phyloP scores from a whole-genome alignment of 179 eudicot species.

The Patellifolia procumbens region DNA sequence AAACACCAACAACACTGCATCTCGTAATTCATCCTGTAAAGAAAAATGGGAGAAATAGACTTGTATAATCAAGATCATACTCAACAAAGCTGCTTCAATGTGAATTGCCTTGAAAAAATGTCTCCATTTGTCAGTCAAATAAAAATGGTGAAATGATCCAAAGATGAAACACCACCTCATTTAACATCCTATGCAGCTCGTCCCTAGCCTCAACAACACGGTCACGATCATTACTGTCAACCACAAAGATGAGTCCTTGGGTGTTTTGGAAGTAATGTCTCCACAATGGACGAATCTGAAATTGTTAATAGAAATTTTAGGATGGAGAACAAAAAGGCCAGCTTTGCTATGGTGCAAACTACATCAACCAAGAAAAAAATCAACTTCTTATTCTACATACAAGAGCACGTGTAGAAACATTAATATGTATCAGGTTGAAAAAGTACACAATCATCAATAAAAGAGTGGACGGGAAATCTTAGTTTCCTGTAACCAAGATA shows the following conservation, averaged over 20 bases:
- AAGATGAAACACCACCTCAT: conserved; percentile 27
- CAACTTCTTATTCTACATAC: background rate
- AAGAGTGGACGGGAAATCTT: background rate
- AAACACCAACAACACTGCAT: conserved; percentile 44
- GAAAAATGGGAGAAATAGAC: background rate
- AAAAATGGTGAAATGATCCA: background rate
- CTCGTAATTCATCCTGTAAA: conserved; percentile 33
- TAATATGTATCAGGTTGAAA: background rate
- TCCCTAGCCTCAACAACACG: conserved; percentile 43
- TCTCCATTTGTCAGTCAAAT: background rate
- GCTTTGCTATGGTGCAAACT: background rate
- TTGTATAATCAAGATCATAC: background rate
- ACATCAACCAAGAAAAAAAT: background rate
- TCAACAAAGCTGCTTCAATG: background rate
- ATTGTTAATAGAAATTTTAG: background rate
- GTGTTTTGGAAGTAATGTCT: conserved; percentile 44
- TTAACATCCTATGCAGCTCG: conserved; percentile 42
- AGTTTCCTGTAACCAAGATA: background rate
- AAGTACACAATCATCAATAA: background rate
- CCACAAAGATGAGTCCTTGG: conserved; percentile 44
- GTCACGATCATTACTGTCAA: conserved; percentile 43
- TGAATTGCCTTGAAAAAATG: background rate
- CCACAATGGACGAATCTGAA: conserved; percentile 46
- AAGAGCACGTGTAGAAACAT: background rate
- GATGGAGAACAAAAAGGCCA: background rate